Evolutionary conservation across 2,329 filamentous ascomycete species (phyloP).

Genomic region (Claviceps monticola): DNA sequence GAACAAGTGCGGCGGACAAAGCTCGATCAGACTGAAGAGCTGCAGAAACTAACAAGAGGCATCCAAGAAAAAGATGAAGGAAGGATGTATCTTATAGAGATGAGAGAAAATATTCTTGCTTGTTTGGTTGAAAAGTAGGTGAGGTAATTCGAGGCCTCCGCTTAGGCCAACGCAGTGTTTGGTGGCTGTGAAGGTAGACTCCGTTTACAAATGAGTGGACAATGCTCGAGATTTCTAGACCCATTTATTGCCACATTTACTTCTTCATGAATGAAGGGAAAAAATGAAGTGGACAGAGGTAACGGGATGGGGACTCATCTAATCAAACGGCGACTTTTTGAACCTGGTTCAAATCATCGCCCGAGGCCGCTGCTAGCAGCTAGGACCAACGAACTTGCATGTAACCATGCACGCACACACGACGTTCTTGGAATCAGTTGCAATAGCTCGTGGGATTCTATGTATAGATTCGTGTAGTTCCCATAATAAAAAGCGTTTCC

Average conservation of each 20-base stretch:
- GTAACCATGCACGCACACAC: slow-evolving; percentile 3
- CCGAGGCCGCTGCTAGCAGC: background rate
- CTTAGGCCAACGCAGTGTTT: background rate
- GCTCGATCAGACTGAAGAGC: background rate
- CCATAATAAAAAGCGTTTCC: background rate
- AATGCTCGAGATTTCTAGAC: background rate
- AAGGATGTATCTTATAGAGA: background rate
- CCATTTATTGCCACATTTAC: background rate
- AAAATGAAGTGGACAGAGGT: background rate
- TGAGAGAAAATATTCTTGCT: background rate
- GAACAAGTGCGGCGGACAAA: background rate
- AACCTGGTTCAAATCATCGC: background rate
- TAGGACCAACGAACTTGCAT: background rate
- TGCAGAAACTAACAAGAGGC: background rate
- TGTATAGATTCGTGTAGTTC: background rate
- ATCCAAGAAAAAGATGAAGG: background rate
- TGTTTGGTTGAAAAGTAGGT: background rate
- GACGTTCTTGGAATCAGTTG: background rate
- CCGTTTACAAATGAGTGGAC: background rate
- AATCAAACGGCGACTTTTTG: background rate
- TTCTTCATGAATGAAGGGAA: background rate
- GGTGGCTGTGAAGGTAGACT: slow-evolving; percentile 1
- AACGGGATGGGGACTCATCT: background rate
- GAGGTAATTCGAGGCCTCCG: background rate
- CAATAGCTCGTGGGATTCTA: slow-evolving; percentile 1